Evolutionary conservation across 1,284 basidiomycete species (phyloP), one percentile per base, ranked within the genome.

Genomic region (Irpex sp.): DNA sequence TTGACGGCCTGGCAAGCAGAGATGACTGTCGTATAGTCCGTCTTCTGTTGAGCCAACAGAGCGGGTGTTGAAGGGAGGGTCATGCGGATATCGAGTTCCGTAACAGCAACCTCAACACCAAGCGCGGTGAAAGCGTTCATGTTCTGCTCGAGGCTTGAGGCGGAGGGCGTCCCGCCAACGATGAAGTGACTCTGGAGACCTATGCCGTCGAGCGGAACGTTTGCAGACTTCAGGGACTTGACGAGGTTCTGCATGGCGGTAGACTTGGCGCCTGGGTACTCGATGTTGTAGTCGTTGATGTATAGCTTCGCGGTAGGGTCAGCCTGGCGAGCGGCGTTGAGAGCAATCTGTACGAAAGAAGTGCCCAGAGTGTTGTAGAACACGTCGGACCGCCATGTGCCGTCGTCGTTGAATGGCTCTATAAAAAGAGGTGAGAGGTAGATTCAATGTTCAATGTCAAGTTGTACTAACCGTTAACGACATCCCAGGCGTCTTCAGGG

Each of bases 381-480:
- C n/a, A 83, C 77, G 57, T 76, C 75, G 17, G 65, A 59, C 53
- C 83, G 77, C 71, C 77, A 82, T 3, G 81, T 83, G 5, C 85
- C 85, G 67, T 86, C 81, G 21, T 87, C 85, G 67, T 85, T 85
- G 72, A 87, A 81, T 1, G 83, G 80, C 67, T 87, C 76, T 74
- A 62, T 15, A 17, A 2, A 19, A 47, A 53, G 6, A 7, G 39
- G 4, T 49, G 17, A 43, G n/a, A 47, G 33, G 9, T 3, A 2
- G 35, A 6, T 43, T 3, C 43, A 7, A 9, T 2, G 19, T 31
- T 4, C 19, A 31, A 39, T 56, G 37, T 17, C 56, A 4, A 47
- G 5, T 5, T 0, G 19, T 2, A 59, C 68, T 21, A 53, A 75
- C 75, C 75, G 51, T 79, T 79, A 19, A 78, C 71, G 9, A 79